These are phyloP conservation scores for Podila minutissima DNA, from an alignment of 192 early-diverging fungal genomes.

Conservation along the genomic window DNA sequence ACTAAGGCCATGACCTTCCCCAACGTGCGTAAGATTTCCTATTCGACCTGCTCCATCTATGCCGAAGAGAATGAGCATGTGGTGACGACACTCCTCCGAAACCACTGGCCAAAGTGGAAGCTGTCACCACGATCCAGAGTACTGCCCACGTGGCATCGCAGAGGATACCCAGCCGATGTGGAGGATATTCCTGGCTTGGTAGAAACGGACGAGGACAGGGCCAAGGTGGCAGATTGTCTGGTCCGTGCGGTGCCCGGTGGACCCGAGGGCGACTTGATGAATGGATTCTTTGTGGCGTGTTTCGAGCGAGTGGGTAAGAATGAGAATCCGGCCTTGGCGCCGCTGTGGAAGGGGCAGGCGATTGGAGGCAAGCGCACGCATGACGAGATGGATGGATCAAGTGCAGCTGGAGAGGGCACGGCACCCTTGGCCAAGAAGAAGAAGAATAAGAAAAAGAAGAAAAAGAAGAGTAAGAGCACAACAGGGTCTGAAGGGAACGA, in stretches of 20 bases:
- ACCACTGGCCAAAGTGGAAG: slow-evolving; percentile 53
- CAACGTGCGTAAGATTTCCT: slow-evolving; percentile 82
- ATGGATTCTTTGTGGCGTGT: slow-evolving; percentile 97
- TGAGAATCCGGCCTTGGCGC: slow-evolving; percentile 11
- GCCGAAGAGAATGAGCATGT: slow-evolving; percentile 94
- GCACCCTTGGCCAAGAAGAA: slow-evolving; percentile 19
- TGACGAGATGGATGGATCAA: slow-evolving; percentile 9
- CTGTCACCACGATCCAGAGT: slow-evolving; percentile 70
- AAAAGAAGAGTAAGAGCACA: slow-evolving; percentile 6
- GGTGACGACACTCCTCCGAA: slow-evolving; percentile 73
- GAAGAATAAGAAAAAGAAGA: slow-evolving; percentile 52
- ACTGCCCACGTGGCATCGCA: slow-evolving; percentile 82
- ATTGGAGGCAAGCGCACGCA: slow-evolving; percentile 26
- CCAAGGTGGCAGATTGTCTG: slow-evolving; percentile 55
- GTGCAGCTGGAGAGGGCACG: background rate
- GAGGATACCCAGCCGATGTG: slow-evolving; percentile 72
- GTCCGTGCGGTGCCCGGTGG: slow-evolving; percentile 79
- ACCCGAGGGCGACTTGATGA: slow-evolving; percentile 83
- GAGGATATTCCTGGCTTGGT: slow-evolving; percentile 51
- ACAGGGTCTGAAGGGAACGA: background rate
- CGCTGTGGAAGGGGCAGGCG: slow-evolving; percentile 23
- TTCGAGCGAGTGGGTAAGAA: slow-evolving; percentile 74
- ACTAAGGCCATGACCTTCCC: slow-evolving; percentile 91
- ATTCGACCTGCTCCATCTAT: slow-evolving; percentile 98
- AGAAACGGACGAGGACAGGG: slow-evolving; percentile 31